Evolutionary conservation across 441 rosid species (phyloP).

Genomic region (Arabidopsis hybrid): DNA sequence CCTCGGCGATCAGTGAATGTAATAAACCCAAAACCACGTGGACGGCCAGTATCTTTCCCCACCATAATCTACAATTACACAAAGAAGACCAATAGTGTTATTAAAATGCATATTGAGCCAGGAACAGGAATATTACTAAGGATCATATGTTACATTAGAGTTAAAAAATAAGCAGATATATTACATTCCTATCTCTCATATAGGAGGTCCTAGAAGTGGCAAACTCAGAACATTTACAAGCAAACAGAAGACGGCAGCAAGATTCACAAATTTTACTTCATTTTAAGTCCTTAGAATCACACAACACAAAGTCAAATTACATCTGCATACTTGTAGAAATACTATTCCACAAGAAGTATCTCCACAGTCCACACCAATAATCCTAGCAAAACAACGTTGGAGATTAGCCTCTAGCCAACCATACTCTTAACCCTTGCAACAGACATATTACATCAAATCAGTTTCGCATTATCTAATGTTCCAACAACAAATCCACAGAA

Average conservation of each 20-base stretch:
- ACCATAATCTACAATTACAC: conserved; percentile 73
- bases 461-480: conserved; percentile 1
- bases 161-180: conserved; percentile 3
- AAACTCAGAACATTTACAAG: conserved; percentile 5
- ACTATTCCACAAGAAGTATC: conserved; percentile 11
- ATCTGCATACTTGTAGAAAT: conserved; percentile 5
- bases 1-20: conserved; percentile 84
- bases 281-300: conserved; percentile 20
- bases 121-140: neutral
- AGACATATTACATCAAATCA: conserved; percentile 4
- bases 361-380: neutral
- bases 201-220: conserved; percentile 5
- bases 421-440: conserved; percentile 16
- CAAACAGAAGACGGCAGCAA: conserved; percentile 31
- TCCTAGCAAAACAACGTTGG: conserved; percentile 4
- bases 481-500: neutral
- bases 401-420: conserved; percentile 15
- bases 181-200: conserved; percentile 21
- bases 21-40: conserved; percentile 95
- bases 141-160: conserved; percentile 7
- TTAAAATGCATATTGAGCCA: conserved; percentile 18
- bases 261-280: neutral
- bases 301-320: conserved; percentile 13
- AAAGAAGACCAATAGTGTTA: conserved; percentile 36
- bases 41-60: conserved; percentile 91